Evolutionary conservation across 306 rosid species (phyloP).

Genomic region (Albizia julibrissin): DNA sequence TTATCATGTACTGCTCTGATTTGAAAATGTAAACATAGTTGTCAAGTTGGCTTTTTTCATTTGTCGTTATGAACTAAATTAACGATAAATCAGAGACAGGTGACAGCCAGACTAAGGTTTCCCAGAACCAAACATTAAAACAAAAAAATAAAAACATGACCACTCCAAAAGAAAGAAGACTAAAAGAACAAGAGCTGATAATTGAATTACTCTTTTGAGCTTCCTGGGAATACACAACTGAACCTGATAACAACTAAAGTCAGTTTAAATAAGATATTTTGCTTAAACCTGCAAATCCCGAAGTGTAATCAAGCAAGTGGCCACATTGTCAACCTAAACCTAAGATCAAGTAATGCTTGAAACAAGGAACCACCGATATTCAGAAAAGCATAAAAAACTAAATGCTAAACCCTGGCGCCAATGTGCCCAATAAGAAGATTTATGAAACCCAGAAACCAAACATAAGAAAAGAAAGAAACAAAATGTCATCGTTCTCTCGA

Average conservation of each 20-base stretch:
- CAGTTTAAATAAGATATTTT: constrained; percentile 9
- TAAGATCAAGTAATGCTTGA: neutral
- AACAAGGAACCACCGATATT: neutral
- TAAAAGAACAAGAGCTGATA: neutral
- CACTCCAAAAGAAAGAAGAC: neutral
- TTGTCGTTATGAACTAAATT: neutral
- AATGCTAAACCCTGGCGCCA: constrained; percentile 37
- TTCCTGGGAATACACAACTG: neutral
- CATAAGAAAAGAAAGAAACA: neutral
- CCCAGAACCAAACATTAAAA: neutral
- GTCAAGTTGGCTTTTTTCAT: neutral
- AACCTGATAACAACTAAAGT: neutral
- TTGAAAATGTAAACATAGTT: neutral
- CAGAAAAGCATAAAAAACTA: neutral
- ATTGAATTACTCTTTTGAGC: neutral
- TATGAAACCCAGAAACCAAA: constrained; percentile 3
- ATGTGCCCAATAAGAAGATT: neutral
- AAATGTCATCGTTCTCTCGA: neutral
- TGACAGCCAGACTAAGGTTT: neutral
- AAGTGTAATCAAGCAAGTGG: neutral
- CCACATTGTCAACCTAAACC: constrained; percentile 14
- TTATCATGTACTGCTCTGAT: neutral
- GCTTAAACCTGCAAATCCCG: neutral
- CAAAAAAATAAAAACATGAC: neutral
- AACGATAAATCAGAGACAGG: constrained; percentile 4